Conservation (phyloP, 331 rosid genomes). For the Malus hybrid region DNA sequence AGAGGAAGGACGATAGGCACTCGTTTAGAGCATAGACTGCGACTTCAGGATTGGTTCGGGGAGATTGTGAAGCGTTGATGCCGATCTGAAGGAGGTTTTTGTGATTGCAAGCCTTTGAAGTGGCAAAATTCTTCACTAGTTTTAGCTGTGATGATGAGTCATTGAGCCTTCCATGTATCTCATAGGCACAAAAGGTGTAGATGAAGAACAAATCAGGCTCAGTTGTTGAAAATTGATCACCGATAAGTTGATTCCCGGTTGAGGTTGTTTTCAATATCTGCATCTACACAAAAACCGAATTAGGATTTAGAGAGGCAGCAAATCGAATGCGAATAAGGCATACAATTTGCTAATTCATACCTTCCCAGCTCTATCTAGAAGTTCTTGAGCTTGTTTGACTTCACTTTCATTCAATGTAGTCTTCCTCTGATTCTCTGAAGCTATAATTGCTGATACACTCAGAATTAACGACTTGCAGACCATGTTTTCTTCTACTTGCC, state of each 20-base stretch:
- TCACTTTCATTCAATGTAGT: constrained; percentile 53
- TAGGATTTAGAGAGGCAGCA: not conserved
- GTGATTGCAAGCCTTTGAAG: constrained; percentile 65
- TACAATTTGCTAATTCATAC: constrained; percentile 26
- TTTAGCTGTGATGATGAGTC: constrained; percentile 51
- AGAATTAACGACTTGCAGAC: constrained; percentile 61
- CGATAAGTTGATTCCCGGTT: constrained; percentile 25
- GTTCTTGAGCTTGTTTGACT: constrained; percentile 55
- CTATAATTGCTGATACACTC: constrained; percentile 63
- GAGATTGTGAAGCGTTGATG: constrained; percentile 64
- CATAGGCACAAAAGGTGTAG: constrained; percentile 61
- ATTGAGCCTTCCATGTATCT: constrained; percentile 72
- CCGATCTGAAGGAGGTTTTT: constrained; percentile 76
- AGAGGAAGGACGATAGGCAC: constrained; percentile 69
- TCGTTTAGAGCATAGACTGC: constrained; percentile 69
- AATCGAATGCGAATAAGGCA: not conserved
- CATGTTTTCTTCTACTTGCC: constrained; percentile 49
- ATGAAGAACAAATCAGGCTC: constrained; percentile 63
- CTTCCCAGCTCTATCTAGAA: constrained; percentile 84
- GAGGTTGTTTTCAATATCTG: constrained; percentile 69
- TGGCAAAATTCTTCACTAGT: constrained; percentile 46
- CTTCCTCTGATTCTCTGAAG: constrained; percentile 59
- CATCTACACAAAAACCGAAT: constrained; percentile 23
- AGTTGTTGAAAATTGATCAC: constrained; percentile 29
- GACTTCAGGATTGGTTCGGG: constrained; percentile 55